phyloP scores from a whole-genome alignment of 106 monocot genomes.

The Dendrobium chrysotoxum region DNA sequence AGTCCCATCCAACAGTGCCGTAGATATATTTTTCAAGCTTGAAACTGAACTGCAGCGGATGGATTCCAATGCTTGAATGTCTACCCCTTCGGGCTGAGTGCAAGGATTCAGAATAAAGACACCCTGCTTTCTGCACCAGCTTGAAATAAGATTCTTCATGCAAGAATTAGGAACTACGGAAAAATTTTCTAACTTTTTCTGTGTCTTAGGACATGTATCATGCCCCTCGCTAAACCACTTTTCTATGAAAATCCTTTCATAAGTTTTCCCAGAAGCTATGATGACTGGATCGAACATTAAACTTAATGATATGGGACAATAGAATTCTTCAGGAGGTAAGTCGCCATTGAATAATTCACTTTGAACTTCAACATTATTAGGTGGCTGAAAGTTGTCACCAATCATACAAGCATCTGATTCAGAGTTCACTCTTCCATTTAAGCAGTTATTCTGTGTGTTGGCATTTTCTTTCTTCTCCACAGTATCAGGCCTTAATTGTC shows the following conservation, averaged over 20 bases:
- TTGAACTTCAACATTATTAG: constrained; percentile 2
- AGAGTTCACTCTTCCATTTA: background rate
- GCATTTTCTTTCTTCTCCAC: constrained; percentile 21
- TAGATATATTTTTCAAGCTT: constrained; percentile 55
- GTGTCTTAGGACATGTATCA: constrained; percentile 76
- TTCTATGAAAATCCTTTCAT: constrained; percentile 60
- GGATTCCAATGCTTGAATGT: constrained; percentile 4
- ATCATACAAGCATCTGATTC: constrained; percentile 1
- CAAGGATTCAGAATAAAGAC: constrained; percentile 22
- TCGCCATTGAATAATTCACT: constrained; percentile 16
- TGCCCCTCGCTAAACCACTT: constrained; percentile 89
- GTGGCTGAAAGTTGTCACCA: constrained; percentile 15
- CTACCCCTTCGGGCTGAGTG: background rate
- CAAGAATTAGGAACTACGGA: constrained; percentile 55
- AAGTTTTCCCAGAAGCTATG: constrained; percentile 88
- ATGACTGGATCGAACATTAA: constrained; percentile 91
- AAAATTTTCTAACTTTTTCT: constrained; percentile 45
- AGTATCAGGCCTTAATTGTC: constrained; percentile 19
- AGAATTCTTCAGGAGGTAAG: constrained; percentile 59
- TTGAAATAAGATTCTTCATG: constrained; percentile 64
- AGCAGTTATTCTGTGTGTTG: background rate
- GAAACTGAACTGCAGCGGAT: constrained; percentile 46
- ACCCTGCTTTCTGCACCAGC: constrained; percentile 53
- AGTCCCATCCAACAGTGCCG: constrained; percentile 30
- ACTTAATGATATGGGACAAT: constrained; percentile 72